Percentiles rank a stretch among this genome's conserved stretches.
Evolutionary conservation across 345 rosid genomes (phyloP).

Genomic region (Euphorbia lathyris): DNA sequence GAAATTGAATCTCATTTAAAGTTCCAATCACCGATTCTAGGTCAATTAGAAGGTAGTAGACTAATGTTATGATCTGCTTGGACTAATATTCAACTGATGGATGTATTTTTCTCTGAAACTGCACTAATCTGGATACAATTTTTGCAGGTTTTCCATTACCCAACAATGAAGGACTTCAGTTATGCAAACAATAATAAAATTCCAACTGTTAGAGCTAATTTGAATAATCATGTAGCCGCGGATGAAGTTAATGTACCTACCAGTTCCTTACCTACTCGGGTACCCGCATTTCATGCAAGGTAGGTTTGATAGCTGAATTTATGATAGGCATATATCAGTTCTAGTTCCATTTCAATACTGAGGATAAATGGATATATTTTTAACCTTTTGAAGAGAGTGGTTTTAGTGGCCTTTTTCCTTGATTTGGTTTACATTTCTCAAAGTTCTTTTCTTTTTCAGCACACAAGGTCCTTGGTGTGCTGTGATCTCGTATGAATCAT

Average conservation of each 20-base stretch:
- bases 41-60: background rate
- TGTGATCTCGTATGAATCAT: constrained; percentile 30
- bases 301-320: constrained; percentile 1
- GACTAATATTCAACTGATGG: background rate
- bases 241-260: constrained; percentile 3
- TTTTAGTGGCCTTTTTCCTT: background rate
- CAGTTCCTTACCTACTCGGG: constrained; percentile 19
- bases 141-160: constrained; percentile 9
- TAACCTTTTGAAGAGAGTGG: background rate
- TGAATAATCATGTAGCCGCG: background rate
- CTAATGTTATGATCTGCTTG: background rate
- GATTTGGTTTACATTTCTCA: background rate
- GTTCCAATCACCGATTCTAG: background rate
- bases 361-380: background rate
- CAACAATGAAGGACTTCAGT: background rate
- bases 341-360: background rate
- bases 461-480: constrained; percentile 27
- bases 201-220: background rate
- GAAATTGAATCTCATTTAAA: background rate
- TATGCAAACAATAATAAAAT: constrained; percentile 14
- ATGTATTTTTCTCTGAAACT: background rate
- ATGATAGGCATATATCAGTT: background rate
- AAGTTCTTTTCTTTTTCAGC: constrained; percentile 7
- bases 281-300: constrained; percentile 28
- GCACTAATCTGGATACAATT: constrained; percentile 6